A percentile compares a stretch with the other conserved stretches of the same genome.
These are phyloP conservation scores for Biancaea sappan DNA, from an alignment of 306 rosid genomes.

Conservation along the genomic window DNA sequence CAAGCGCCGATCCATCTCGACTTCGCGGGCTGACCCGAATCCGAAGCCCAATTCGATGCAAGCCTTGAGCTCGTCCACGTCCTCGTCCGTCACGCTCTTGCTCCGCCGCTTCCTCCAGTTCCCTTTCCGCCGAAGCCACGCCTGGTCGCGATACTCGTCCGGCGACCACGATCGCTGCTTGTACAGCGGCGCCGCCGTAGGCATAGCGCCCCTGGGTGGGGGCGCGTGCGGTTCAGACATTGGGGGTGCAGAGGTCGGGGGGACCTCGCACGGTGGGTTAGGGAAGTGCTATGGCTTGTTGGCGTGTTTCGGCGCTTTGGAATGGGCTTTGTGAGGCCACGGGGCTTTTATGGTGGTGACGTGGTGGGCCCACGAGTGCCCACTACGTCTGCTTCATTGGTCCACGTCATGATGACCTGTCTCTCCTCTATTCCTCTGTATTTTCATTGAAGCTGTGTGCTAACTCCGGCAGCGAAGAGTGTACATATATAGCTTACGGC, in stretches of 20 bases:
- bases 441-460: background rate
- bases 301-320: constrained; percentile 28
- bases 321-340: background rate
- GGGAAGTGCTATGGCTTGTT: constrained; percentile 49
- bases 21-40: constrained; percentile 63
- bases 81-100: constrained; percentile 91
- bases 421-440: background rate
- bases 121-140: constrained; percentile 83
- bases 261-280: constrained; percentile 74
- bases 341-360: constrained; percentile 29
- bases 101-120: constrained; percentile 68
- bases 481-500: background rate
- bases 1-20: constrained; percentile 54
- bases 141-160: constrained; percentile 77
- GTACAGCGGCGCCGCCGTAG: constrained; percentile 46
- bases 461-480: background rate
- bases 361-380: constrained; percentile 32
- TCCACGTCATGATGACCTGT: constrained; percentile 64
- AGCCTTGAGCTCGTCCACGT: constrained; percentile 88
- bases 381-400: constrained; percentile 51
- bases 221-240: constrained; percentile 47
- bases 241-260: constrained; percentile 69
- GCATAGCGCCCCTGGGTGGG: background rate
- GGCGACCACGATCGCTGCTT: constrained; percentile 97
- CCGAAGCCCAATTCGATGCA: constrained; percentile 94